Evolutionary conservation across 768 basidiomycete genomes (phyloP), one percentile per base, ranked within the genome.

Genomic region (Gloeophyllum trabeum): DNA sequence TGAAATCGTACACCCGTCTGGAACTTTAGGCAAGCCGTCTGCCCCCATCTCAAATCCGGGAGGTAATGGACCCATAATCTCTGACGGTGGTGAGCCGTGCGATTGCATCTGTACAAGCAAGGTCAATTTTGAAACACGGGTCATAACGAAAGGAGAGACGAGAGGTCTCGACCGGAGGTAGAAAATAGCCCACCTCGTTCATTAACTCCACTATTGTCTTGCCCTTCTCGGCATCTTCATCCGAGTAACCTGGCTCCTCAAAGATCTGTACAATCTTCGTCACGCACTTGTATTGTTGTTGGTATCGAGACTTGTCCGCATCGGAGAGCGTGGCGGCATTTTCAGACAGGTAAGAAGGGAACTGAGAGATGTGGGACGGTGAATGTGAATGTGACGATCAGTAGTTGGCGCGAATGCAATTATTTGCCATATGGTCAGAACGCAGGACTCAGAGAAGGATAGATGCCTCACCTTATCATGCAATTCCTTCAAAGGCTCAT

Each of bases 401-500:
- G 12, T 39, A 34, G 30, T 18, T 41, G 4, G 25, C 30, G 22
- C 45, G 43, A 6, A 26, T 10, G 30, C 3, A 28, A 35, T 10
- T n/a, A 34, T n/a, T n/a, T n/a, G n/a, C 20, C 18, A 40, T 28
- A 2, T 43, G 32, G 40, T 44, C 18, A 42, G 36, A 14, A 37
- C 5, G 18, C 10, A 21, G 13, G 5, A 35, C 34, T 37, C 12
- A 22, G 26, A 23, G 19, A 3, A 21, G 36, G n/a, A 23, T 22
- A 25, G 18, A 49, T 69, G 24, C n/a, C n/a, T n/a, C 46, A 82
- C 86, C 56, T 81, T 81, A 13, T 79, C 75, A 13, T 69, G 61
- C 18, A 94, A 60, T 54, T 94, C 90, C 50, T 84, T 86, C 44
- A 93, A 55, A 0, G 91, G 90, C 35, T 90, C 87, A 49, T 91